A percentile compares a stretch with the other conserved stretches of the same genome.
Evolutionary conservation across 768 basidiomycete species (phyloP).

Genomic region (Collybia mongolica): DNA sequence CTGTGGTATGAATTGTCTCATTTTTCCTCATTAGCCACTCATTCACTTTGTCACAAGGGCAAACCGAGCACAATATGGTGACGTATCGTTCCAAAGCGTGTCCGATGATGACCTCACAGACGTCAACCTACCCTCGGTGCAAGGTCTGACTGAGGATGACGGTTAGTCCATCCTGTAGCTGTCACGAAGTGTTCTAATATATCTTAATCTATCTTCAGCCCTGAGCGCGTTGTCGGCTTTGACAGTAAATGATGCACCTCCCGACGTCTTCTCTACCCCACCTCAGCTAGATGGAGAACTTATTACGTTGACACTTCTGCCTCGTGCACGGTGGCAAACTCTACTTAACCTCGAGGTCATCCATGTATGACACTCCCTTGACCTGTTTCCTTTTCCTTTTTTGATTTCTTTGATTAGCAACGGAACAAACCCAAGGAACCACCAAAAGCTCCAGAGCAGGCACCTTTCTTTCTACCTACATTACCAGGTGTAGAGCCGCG

Average conservation of each 20-base stretch:
- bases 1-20: constrained; percentile 63
- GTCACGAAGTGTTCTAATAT: neutral
- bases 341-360: constrained; percentile 96
- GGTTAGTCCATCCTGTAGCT: constrained; percentile 40
- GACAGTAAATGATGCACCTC: constrained; percentile 54
- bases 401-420: constrained; percentile 47
- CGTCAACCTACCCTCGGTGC: constrained; percentile 77
- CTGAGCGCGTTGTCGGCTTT: constrained; percentile 71
- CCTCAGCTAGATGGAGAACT: constrained; percentile 86
- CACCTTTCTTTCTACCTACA: constrained; percentile 96
- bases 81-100: constrained; percentile 81
- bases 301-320: constrained; percentile 90
- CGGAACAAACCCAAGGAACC: constrained; percentile 97
- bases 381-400: neutral
- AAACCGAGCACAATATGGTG: constrained; percentile 91
- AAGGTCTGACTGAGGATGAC: constrained; percentile 78
- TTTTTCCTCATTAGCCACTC: neutral
- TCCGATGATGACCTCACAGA: constrained; percentile 71
- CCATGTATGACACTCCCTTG: constrained; percentile 49
- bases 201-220: constrained; percentile 35
- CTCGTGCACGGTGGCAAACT: constrained; percentile 94
- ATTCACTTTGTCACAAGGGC: constrained; percentile 54
- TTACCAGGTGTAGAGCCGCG: constrained; percentile 83
- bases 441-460: constrained; percentile 92
- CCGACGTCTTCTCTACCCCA: constrained; percentile 81